These are phyloP conservation scores for Cordyceps pruinosa DNA, from an alignment of 2,329 filamentous ascomycete species.

Conservation along the genomic window DNA sequence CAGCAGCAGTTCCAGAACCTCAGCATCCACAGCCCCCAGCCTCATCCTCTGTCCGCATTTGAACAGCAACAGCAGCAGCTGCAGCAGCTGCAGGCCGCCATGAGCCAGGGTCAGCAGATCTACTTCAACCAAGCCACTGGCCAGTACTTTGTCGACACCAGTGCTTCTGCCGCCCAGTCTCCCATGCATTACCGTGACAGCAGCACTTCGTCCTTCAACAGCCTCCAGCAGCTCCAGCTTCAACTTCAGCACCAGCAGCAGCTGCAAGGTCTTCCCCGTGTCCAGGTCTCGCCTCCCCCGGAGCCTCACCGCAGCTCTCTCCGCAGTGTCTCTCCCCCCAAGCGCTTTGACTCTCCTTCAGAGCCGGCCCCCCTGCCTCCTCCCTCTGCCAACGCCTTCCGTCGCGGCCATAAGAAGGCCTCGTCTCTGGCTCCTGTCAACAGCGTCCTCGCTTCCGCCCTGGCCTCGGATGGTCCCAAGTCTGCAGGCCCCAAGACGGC, in stretches of 20 bases:
- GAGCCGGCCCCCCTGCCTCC: constrained; percentile 69
- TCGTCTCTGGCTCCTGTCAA: constrained; percentile 64
- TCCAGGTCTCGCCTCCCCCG: constrained; percentile 76
- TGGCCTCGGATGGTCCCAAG: constrained; percentile 37
- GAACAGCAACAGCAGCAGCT: constrained; percentile 33
- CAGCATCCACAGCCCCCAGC: constrained; percentile 51
- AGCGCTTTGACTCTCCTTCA: constrained; percentile 61
- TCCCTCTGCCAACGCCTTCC: constrained; percentile 85
- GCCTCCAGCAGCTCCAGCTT: constrained; percentile 20
- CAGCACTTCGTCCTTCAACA: constrained; percentile 29
- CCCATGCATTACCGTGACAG: constrained; percentile 37
- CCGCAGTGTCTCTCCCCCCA: constrained; percentile 61
- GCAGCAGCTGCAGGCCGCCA: constrained; percentile 29
- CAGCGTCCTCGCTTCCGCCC: constrained; percentile 36
- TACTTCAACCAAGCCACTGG: constrained; percentile 83
- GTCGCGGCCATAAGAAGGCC: constrained; percentile 87
- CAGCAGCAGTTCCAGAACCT: constrained; percentile 70
- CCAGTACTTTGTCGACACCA: constrained; percentile 74
- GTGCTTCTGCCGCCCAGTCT: constrained; percentile 36
- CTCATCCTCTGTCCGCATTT: constrained; percentile 26
- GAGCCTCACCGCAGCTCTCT: constrained; percentile 43
- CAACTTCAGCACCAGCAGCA: constrained; percentile 19
- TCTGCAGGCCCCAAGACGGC: constrained; percentile 69
- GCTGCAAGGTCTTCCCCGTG: constrained; percentile 54
- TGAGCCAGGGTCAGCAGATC: constrained; percentile 59